phyloP scores from a whole-genome alignment of 169 alveolate genomes.

The Eimeria zaria region DNA sequence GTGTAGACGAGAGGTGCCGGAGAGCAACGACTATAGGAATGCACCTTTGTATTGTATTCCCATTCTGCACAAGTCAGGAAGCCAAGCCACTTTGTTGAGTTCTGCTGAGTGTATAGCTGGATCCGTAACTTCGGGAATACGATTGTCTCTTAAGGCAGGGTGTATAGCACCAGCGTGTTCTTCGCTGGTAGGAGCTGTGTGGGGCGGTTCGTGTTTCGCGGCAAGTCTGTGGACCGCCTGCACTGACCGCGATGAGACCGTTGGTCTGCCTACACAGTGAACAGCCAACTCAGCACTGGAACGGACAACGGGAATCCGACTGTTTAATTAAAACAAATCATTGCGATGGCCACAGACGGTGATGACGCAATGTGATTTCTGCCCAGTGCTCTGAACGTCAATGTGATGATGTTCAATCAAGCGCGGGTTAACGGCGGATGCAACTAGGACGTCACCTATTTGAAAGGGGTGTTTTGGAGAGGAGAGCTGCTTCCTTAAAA shows the following conservation, averaged over 20 bases:
- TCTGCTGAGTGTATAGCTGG: too few relatives aligned
- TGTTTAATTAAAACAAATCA: conserved; percentile 89
- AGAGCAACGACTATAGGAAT: too few relatives aligned
- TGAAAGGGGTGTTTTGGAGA: too few relatives aligned
- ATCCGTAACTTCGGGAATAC: conserved; percentile 97
- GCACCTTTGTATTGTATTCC: too few relatives aligned
- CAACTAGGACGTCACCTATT: conserved; percentile 93
- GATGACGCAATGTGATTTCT: conserved; percentile 97
- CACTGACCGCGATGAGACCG: conserved; percentile 86
- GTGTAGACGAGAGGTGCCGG: too few relatives aligned
- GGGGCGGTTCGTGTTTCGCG: conserved; percentile 82
- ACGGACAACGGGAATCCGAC: conserved; percentile 97
- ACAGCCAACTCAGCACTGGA: conserved; percentile 95
- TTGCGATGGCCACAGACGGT: conserved; percentile 94
- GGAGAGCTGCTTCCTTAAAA: too few relatives aligned
- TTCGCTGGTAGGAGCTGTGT: conserved; percentile 21
- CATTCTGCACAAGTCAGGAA: too few relatives aligned
- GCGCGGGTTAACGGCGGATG: conserved; percentile 47
- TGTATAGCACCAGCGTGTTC: conserved; percentile 71
- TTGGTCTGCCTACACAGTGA: conserved; percentile 86
- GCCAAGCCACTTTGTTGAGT: too few relatives aligned
- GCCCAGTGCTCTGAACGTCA: conserved; percentile 96
- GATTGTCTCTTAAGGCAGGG: conserved; percentile 97
- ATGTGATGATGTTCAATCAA: conserved; percentile 19
- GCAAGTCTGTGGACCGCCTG: conserved; percentile 86